A percentile compares a stretch with the other conserved stretches of the same genome.
These are phyloP conservation scores for Alternaria consortialis DNA, from an alignment of 2,329 filamentous ascomycete genomes.

Conservation along the genomic window DNA sequence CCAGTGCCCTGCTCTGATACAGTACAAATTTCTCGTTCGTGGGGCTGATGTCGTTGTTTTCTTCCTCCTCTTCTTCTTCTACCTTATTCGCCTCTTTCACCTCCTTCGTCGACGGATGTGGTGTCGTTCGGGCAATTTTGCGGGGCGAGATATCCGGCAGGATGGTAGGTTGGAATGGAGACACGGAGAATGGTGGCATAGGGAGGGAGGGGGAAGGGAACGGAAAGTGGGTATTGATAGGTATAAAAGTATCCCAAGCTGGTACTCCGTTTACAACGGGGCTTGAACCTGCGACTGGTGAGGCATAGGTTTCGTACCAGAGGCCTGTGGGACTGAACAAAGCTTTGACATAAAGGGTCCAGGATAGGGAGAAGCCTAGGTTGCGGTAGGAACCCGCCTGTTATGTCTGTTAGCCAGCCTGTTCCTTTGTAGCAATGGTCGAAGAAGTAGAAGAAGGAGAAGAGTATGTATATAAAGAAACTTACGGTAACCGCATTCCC, in stretches of 20 bases:
- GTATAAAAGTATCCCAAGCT: slow-evolving; percentile 19
- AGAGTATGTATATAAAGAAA: neutral
- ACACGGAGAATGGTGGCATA: too few relatives aligned
- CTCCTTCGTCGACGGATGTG: neutral
- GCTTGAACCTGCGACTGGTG: slow-evolving; percentile 9
- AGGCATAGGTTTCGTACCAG: slow-evolving; percentile 28
- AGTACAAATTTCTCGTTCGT: slow-evolving; percentile 20
- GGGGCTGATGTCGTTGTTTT: neutral
- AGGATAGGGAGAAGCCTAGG: slow-evolving; percentile 25
- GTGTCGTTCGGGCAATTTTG: neutral
- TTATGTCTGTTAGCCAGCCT: neutral
- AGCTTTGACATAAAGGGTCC: slow-evolving; percentile 21
- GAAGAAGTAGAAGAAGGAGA: neutral
- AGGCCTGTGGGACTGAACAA: slow-evolving; percentile 16
- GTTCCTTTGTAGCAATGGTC: neutral
- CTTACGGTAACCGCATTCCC: slow-evolving; percentile 18
- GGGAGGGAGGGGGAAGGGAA: too few relatives aligned
- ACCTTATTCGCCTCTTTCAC: neutral
- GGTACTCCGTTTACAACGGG: slow-evolving; percentile 3
- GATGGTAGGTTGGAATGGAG: neutral
- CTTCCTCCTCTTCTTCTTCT: neutral
- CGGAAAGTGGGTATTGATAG: neutral
- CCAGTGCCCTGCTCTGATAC: slow-evolving; percentile 25
- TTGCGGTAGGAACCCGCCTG: slow-evolving; percentile 26
- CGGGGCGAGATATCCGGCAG: neutral